Evolutionary conservation across 106 monocot genomes (phyloP).

Genomic region (Dendrobium chrysotoxum): DNA sequence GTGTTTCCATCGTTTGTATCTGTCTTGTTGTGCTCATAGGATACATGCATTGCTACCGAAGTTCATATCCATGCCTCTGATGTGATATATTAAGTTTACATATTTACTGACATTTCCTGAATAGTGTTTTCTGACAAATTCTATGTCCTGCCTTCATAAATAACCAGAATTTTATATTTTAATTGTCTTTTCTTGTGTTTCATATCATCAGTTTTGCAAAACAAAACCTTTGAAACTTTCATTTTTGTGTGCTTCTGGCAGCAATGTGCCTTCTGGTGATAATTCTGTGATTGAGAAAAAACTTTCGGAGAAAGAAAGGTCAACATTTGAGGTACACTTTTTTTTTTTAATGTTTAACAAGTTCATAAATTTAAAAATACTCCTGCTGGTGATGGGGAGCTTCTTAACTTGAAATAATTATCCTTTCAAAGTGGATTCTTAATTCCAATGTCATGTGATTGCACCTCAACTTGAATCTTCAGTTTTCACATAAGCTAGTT

Average conservation of each 20-base stretch:
- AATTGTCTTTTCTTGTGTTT: background rate
- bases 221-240: background rate
- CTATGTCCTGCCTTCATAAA: background rate
- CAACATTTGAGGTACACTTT: constrained; percentile 51
- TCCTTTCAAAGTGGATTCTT: background rate
- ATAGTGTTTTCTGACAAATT: background rate
- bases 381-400: background rate
- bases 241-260: constrained; percentile 18
- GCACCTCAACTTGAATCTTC: background rate
- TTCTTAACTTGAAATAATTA: background rate
- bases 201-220: background rate
- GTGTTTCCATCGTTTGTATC: background rate
- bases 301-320: constrained; percentile 65
- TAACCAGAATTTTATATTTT: background rate
- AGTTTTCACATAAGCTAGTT: background rate
- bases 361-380: background rate
- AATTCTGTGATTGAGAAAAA: constrained; percentile 29
- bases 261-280: constrained; percentile 47
- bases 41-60: background rate
- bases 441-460: background rate
- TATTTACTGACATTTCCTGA: background rate
- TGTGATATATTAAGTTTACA: background rate
- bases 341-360: background rate
- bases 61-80: background rate
- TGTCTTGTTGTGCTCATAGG: background rate